Evolutionary conservation across 192 early-diverging fungal genomes (phyloP).

Genomic region (Endogone sp.): DNA sequence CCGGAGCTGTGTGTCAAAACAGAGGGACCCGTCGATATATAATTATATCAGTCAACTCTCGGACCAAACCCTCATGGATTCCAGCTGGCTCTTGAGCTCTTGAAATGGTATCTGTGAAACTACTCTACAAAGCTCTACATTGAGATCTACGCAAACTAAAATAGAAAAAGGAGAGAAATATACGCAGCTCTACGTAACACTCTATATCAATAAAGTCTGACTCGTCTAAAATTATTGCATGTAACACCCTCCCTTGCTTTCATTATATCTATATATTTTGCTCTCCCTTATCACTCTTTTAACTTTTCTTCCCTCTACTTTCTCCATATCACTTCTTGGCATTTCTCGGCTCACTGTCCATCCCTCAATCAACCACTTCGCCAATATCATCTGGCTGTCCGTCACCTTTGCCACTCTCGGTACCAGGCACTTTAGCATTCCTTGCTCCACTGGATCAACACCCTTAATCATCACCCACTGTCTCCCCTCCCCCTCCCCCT

Average conservation of each 20-base stretch:
- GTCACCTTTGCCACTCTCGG: not conserved
- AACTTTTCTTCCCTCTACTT: not conserved
- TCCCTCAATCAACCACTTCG: not conserved
- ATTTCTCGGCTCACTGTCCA: not conserved
- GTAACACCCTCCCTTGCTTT: not conserved
- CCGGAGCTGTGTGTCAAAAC: no score
- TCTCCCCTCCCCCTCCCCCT: not conserved
- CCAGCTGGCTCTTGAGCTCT: no score
- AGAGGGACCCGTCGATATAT: no score
- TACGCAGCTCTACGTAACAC: no score
- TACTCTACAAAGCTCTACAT: no score
- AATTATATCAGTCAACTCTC: no score
- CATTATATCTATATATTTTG: no score
- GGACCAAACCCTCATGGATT: no score
- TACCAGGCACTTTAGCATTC: not conserved
- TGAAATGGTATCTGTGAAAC: no score
- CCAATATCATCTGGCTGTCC: not conserved
- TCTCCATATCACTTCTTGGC: not conserved
- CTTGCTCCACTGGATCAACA: not conserved
- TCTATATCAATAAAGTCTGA: not conserved
- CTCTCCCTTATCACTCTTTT: not conserved
- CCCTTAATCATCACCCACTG: not conserved
- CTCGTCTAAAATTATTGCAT: not conserved
- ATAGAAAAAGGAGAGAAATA: no score
- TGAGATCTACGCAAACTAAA: no score